Evolutionary conservation across 2,329 filamentous ascomycete species (phyloP), one percentile per base, ranked within the genome.

Genomic region (Xylariaceae sp.): DNA sequence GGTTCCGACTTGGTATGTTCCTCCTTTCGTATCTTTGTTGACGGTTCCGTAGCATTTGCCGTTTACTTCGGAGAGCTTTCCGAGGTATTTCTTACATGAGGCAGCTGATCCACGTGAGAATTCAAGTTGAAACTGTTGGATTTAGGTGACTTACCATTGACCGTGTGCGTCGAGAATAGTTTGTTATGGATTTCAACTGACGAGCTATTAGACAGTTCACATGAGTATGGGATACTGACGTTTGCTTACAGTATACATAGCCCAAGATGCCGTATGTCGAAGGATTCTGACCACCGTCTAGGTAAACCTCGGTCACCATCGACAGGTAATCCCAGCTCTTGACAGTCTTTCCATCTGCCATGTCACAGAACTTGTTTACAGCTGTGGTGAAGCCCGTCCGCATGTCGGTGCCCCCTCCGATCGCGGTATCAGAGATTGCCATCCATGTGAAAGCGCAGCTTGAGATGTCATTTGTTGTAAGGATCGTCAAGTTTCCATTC

Each of bases 101-200:
- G 61, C 65, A 48, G 58, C 68, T 71, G 18, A 44, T 23, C 6
- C 39, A 18, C 45, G 54, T 68, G 37, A 69, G 64, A 18, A 53
- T 7, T 30, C 23, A 30, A n/a, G 1, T 41, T 48, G 15, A 2
- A 30, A 2, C n/a, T 15, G 4, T 18, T 4, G 7, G 47, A 13
- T 9, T 45, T 15, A 50, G 34, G 35, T 23, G 10, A 66, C 68
- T 66, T 6, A 69, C 68, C 59, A 54, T 66, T 64, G n/a, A 68
- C 66, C 30, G 61, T 66, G 56, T 71, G 68, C 54, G 64, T 62
- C 9, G 61, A 55, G 52, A 45, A 55, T 53, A 63, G 35, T 51
- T 71, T 71, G 55, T 71, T 71, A 59, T 70, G 69, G 6, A 71
- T 65, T 59, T 71, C 68, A 39, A 70, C 69, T 71, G 53, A 23